Percentiles rank a stretch among this genome's conserved stretches.
These are phyloP conservation scores for Striga asiatica DNA, from an alignment of 257 asterid species.

Conservation along the genomic window DNA sequence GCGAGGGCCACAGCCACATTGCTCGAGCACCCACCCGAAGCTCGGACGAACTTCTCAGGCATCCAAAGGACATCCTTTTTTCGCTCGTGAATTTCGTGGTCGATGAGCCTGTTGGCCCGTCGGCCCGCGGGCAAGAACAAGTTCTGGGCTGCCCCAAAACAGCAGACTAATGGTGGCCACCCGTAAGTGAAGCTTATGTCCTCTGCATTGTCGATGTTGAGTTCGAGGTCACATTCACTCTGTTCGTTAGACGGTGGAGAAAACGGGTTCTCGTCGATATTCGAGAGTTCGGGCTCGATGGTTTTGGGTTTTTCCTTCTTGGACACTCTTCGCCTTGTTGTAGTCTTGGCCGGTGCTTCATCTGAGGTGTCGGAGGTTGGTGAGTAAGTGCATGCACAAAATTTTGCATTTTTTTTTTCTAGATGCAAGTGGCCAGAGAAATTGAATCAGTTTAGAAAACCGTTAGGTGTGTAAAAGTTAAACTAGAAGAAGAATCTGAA, in stretches of 20 bases:
- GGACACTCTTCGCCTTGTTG: constrained; percentile 41
- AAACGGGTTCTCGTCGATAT: constrained; percentile 33
- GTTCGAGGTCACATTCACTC: constrained; percentile 38
- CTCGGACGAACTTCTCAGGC: constrained; percentile 79
- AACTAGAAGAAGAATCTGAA: no score
- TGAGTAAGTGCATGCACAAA: no score
- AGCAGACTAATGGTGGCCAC: constrained; percentile 97
- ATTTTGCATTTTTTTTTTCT: no score
- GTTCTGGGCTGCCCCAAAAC: constrained; percentile 83
- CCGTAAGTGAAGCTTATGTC: constrained; percentile 81
- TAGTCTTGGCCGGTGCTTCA: constrained; percentile 27
- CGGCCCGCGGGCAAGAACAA: constrained; percentile 83
- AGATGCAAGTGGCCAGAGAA: no score
- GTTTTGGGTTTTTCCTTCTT: constrained; percentile 48
- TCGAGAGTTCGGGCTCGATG: constrained; percentile 33
- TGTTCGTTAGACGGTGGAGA: constrained; percentile 29
- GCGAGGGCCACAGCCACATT: constrained; percentile 90
- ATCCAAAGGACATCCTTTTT: constrained; percentile 54
- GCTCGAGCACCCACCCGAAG: constrained; percentile 82
- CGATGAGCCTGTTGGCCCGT: constrained; percentile 66
- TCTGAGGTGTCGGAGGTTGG: constrained; percentile 24
- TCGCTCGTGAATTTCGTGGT: constrained; percentile 62
- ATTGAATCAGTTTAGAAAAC: no score
- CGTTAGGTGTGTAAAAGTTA: no score
- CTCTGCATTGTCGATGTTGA: constrained; percentile 59